Percentiles rank a stretch among this genome's conserved stretches.
Conservation (phyloP, 495 filamentous ascomycete genomes). For the Aspergillus biplanus region DNA sequence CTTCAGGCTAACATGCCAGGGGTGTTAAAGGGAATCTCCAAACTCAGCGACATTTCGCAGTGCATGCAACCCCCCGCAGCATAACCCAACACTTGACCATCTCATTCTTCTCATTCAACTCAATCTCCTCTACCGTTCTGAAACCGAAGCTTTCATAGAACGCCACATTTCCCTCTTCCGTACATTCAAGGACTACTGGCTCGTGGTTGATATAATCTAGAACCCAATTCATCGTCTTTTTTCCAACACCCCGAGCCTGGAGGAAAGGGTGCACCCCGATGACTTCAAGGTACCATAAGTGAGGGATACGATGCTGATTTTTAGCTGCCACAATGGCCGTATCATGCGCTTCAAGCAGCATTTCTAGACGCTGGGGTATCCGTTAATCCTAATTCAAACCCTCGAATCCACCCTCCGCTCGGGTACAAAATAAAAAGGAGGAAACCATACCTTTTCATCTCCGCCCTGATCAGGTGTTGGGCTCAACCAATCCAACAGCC, state of each 20-base stretch:
- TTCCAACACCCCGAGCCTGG: constrained; percentile 31
- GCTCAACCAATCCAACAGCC: constrained; percentile 23
- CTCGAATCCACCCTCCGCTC: constrained; percentile 22
- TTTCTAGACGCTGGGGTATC: constrained; percentile 25
- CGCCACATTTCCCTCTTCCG: constrained; percentile 26
- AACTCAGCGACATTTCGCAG: background rate
- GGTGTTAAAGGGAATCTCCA: background rate
- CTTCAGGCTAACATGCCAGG: background rate
- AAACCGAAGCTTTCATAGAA: constrained; percentile 37
- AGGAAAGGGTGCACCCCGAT: constrained; percentile 36
- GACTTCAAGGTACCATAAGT: constrained; percentile 37
- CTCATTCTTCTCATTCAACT: constrained; percentile 25
- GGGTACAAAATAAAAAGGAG: background rate
- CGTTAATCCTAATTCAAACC: constrained; percentile 17
- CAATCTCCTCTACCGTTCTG: constrained; percentile 27
- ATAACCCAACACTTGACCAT: constrained; percentile 34
- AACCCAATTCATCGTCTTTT: constrained; percentile 24
- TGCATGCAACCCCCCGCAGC: constrained; percentile 21
- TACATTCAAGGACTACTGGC: constrained; percentile 34
- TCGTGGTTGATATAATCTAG: constrained; percentile 19
- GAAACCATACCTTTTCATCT: constrained; percentile 23
- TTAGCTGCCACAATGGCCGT: constrained; percentile 13
- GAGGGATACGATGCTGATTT: constrained; percentile 12
- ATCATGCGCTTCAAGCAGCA: constrained; percentile 22
- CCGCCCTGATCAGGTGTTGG: constrained; percentile 24